These are phyloP conservation scores for Aureobasidium sp. DNA, from an alignment of 2,329 filamentous ascomycete species.

Conservation along the genomic window DNA sequence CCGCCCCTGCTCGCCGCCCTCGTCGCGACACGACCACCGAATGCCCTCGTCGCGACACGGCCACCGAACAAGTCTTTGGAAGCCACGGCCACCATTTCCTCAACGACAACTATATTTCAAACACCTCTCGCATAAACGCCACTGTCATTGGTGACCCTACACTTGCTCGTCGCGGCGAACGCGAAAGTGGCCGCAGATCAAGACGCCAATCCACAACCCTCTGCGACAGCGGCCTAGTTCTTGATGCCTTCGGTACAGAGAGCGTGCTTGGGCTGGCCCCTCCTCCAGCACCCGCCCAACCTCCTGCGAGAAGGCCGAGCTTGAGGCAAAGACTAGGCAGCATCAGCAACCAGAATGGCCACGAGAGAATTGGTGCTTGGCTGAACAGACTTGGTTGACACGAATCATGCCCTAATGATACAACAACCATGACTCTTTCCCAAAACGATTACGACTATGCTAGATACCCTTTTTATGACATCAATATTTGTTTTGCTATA, in stretches of 20 bases:
- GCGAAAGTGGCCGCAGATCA: slow-evolving; percentile 24
- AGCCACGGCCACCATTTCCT: slow-evolving; percentile 53
- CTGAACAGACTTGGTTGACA: slow-evolving; percentile 9
- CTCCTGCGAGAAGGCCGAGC: slow-evolving; percentile 1
- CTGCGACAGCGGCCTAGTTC: slow-evolving; percentile 22
- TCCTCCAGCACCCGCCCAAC: background rate
- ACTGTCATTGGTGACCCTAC: slow-evolving; percentile 28
- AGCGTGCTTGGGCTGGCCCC: slow-evolving; percentile 26
- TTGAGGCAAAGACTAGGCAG: slow-evolving; percentile 5
- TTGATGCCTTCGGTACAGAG: slow-evolving; percentile 31
- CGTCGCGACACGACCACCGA: too few species aligned
- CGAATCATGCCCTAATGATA: background rate
- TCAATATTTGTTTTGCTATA: background rate
- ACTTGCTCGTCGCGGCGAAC: slow-evolving; percentile 27
- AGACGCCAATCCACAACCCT: slow-evolving; percentile 20
- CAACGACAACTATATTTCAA: slow-evolving; percentile 51
- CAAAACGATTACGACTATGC: background rate
- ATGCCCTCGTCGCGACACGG: slow-evolving; percentile 34
- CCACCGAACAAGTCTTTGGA: slow-evolving; percentile 29
- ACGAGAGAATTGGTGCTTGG: slow-evolving; percentile 9
- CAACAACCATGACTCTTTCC: background rate
- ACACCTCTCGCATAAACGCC: slow-evolving; percentile 24
- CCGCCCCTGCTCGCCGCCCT: slow-evolving; percentile 22
- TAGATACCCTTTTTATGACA: slow-evolving; percentile 1
- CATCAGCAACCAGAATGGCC: slow-evolving; percentile 5